Evolutionary conservation across 2,329 filamentous ascomycete species (phyloP), one percentile per base, ranked within the genome.

Genomic region (Emmonsiellopsis sp.): DNA sequence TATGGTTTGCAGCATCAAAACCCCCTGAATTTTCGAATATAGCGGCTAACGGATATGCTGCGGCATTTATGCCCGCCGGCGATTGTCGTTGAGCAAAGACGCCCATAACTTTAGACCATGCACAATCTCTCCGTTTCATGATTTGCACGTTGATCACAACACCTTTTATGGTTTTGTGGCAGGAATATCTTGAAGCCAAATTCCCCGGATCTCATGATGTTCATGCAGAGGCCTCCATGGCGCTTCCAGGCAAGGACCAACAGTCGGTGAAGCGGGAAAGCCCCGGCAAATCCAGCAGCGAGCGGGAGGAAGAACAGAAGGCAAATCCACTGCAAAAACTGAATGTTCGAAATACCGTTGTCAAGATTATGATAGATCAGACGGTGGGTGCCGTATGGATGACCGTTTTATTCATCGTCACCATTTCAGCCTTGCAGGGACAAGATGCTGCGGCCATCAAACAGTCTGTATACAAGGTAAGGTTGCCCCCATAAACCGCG

Each of bases 321-420:
- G 49, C 52, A 14, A 59, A 61, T 39, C 55, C 60, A 33, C 53
- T 49, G 46, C 42, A 31, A 39, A 57, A 55, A 48, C 57, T 65
- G n/a, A 64, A 67, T 45, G 55, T 66, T 14, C 62, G 56, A 47
- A 69, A 69, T 56, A 67, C 63, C 3, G 53, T 76, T 34, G 74
- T 74, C 57, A 85, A 85, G 60, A 77, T 84, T 55, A 55, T 75
- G 10, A 70, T 83, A 37, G 81, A 85, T 57, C 80, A 84, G 61
- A 77, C 77, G 0, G 50, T 83, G 21, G 80, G 79, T 32, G 79
- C 77, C 0, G 68, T 76, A 1, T 64, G 79, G 61, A 84, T 82
- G 62, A 83, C 77, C 1, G 65, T 76, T 34, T 68, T 79, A 52
- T 84, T 83, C 62, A 70, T 84, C 17, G 71, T 70, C 11, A 78